Evolutionary conservation across 208 protist species (phyloP), one percentile per base, ranked within the genome.

Genomic region (Herpetomonas samuelpessoai): DNA sequence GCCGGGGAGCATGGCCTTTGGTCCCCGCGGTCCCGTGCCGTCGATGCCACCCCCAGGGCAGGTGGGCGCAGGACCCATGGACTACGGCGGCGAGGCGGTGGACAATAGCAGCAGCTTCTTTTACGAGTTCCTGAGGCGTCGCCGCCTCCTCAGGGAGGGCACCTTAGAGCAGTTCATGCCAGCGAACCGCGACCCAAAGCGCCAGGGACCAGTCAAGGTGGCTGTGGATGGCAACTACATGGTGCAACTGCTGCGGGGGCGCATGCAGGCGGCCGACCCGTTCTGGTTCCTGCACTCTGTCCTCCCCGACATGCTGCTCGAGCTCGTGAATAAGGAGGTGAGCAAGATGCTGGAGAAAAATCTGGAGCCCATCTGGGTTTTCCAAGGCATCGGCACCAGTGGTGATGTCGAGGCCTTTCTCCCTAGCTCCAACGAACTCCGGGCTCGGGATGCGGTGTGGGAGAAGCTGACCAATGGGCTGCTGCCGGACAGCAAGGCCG

Each of bases 211-310:
- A 30, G 39, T 86, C n/a, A 75, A 60, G 25, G 86, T 94, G 38
- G 85, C 83, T 18, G 65, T 95, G 24, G 88, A 95, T 65, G 88
- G 76, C 54, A 90, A 92, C 60, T 87, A 83, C 67, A 77, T 86
- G 63, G 62, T 95, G 45, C 76, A 57, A n/a, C 74, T 73, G 28
- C 70, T 95, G 65, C 78, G 73, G 50, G 69, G 71, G 44, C 65
- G 77, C 38, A 65, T 95, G 57, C 68, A 76, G 56, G 61, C 67
- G 41, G 70, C 52, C 10, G 85, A 95, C 50, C 81, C 78, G 55
- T 69, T 92, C 31, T 95, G 85, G 85, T 92, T 95, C 60, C 62
- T 95, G 46, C 83, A 92, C 65, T 84, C 83, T 45, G 68, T 71
- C 26, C 70, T 89, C 50, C 85, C 88, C 3, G 75, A 88, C 57